Base-by-base conservation (phyloP, 352 stramenopile species). In the Globisporangium perplexum region DNA sequence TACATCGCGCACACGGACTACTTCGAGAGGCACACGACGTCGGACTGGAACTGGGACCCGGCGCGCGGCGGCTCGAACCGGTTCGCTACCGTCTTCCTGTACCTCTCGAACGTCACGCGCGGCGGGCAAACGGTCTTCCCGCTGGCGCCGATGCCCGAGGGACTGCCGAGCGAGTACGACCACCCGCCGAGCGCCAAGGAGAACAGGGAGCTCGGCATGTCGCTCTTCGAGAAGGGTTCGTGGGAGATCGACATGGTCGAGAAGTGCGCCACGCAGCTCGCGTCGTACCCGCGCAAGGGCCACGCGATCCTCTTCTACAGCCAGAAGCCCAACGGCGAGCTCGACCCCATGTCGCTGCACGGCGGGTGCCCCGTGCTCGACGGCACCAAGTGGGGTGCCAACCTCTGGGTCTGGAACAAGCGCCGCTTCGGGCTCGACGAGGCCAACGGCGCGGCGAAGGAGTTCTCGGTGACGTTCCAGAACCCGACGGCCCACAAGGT, bases 271-370 rank as follows among this genome's bases (percentile, higher is more conserved):
- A 87, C 74, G 36, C 88, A 89, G 59, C 65, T 93, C 38, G 80
- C 80, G 15, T 74, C 74, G 51, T 91, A 91, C 62, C 83, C 83
- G 12, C 74, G 66, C 51, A 94, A 94, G 57, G 92, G 88, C 26
- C 86, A 96, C 50, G 95, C 96, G 3, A 75, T 99, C n/a, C 68
- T 99, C 7, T 99, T 99, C 76, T 99, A 99, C 82, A 97, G 77
- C 53, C 96, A 99, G 59, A 85, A 96, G 51, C 90, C 95, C 1
- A 97, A 98, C 74, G 97, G 83, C 15, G 74, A 84, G 53, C 65
- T 90, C 7, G 96, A 99, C 67, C 68, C 76, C 4, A 80, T 76
- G 77, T 83, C 74, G 28, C 53, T 96, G 58, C 65, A 99, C 61
- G 95, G 91, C 28, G 96, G 86, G n/a, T 99, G 97, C 68, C 97